phyloP scores from a whole-genome alignment of 2,329 filamentous ascomycete species.

The Fusarium robinianum region DNA sequence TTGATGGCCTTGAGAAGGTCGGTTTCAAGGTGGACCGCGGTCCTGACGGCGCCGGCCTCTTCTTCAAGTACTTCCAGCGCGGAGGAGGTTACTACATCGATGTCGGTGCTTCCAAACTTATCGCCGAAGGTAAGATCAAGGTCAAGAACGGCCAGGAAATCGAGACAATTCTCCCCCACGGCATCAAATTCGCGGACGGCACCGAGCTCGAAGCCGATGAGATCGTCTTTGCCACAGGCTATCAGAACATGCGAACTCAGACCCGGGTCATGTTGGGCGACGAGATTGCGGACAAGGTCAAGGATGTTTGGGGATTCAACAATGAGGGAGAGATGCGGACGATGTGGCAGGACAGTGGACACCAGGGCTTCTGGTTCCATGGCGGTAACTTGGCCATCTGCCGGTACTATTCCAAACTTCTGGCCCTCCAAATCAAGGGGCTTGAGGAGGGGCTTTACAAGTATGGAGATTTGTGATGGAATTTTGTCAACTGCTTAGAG shows the following conservation, averaged over 20 bases:
- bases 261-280: conserved; percentile 66
- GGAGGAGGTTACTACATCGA: conserved; percentile 75
- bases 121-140: conserved; percentile 66
- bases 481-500: too few relatives aligned
- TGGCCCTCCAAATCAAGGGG: conserved; percentile 59
- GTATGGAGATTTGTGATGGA: conserved; percentile 39
- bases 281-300: conserved; percentile 59
- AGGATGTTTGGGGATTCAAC: conserved; percentile 67
- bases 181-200: conserved; percentile 58
- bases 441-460: conserved; percentile 45
- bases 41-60: conserved; percentile 59
- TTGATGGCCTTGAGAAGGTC: conserved; percentile 54
- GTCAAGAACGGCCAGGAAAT: conserved; percentile 64
- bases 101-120: conserved; percentile 65
- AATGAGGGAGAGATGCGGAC: conserved; percentile 58
- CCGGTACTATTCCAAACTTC: conserved; percentile 60
- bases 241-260: conserved; percentile 69
- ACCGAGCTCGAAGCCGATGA: conserved; percentile 62
- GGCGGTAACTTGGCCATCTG: conserved; percentile 67
- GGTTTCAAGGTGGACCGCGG: conserved; percentile 67
- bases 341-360: conserved; percentile 64
- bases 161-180: conserved; percentile 51
- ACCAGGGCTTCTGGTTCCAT: conserved; percentile 69
- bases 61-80: conserved; percentile 66
- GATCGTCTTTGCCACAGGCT: conserved; percentile 67